Evolutionary conservation across 2,329 filamentous ascomycete genomes (phyloP), one percentile per base, ranked within the genome.

Genomic region (Xylaria sp.): DNA sequence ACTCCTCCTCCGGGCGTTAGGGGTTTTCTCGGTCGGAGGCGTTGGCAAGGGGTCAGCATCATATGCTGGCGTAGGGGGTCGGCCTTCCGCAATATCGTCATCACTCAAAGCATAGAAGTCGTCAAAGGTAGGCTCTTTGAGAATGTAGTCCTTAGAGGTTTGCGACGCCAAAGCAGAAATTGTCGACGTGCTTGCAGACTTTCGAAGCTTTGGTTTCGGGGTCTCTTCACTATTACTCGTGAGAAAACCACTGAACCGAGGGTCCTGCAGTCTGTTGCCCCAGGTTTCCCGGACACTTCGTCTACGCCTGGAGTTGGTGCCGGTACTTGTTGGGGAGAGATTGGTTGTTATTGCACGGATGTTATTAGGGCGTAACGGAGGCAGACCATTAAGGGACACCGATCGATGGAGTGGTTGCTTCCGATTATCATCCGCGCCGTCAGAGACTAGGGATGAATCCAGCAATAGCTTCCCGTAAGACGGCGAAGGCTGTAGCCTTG

Each of bases 21-120:
- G 54, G 7, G 42, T 58, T 21, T 74, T 69, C 62, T 76, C 76
- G 4, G 74, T 72, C 1, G 76, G 74, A 12, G 77, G 76, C 27
- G 69, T 74, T 11, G 77, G 75, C 12, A 77, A 75, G 24, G 63
- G 2, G 61, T 73, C 63, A 55, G 61, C 2, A 61, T 73, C 65
- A 61, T 47, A 27, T 27, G 61, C 42, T 50, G 68, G 68, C 45
- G 74, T 74, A n/a, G 64, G 30, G 51, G 72, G 72, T 74, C 55
- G 66, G 51, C 70, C 77, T 71, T 89, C 87, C 8, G 86, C 85
- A 68, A 89, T 86, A 64, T 89, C 87, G 34, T 89, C 86, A 67
- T 89, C 86, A 65, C 82, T 85, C 5, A 89, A 79, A 21, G 81
- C 80, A 61, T 87, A 79, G 60, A 89, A 88, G 47, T 89, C 86